Conservation (phyloP, 2,329 filamentous ascomycete species). For the Juglanconis sp. region DNA sequence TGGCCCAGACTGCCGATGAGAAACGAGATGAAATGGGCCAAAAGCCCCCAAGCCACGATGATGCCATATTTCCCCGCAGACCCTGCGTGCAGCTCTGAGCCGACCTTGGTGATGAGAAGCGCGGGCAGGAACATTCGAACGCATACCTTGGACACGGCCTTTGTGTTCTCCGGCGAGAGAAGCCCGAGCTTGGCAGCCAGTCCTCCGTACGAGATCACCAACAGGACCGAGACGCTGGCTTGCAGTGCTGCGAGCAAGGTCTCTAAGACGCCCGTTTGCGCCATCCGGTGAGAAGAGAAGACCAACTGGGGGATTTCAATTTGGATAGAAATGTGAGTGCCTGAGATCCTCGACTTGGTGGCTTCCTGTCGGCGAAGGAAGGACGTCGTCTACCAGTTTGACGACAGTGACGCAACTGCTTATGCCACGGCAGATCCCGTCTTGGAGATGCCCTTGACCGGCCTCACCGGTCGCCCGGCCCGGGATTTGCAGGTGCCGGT, state of each 20-base stretch:
- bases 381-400: too few relatives aligned
- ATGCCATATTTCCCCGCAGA: conserved; percentile 35
- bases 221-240: conserved; percentile 43
- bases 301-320: too few relatives aligned
- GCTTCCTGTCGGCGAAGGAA: too few relatives aligned
- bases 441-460: too few relatives aligned
- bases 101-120: conserved; percentile 43
- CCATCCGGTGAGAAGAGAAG: background rate
- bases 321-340: too few relatives aligned
- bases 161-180: conserved; percentile 33
- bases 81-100: conserved; percentile 35
- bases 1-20: conserved; percentile 36
- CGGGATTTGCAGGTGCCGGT: too few relatives aligned
- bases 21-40: conserved; percentile 38
- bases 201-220: conserved; percentile 43
- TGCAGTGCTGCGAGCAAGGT: conserved; percentile 45
- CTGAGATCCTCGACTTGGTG: too few relatives aligned
- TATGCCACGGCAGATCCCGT: too few relatives aligned
- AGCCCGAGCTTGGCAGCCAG: conserved; percentile 37
- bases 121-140: conserved; percentile 46
- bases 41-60: conserved; percentile 39
- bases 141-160: conserved; percentile 43
- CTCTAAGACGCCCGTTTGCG: conserved; percentile 26
- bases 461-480: too few relatives aligned
- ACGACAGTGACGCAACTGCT: too few relatives aligned